phyloP scores from a whole-genome alignment of 192 early-diverging fungal species.

The Backusella sp. region DNA sequence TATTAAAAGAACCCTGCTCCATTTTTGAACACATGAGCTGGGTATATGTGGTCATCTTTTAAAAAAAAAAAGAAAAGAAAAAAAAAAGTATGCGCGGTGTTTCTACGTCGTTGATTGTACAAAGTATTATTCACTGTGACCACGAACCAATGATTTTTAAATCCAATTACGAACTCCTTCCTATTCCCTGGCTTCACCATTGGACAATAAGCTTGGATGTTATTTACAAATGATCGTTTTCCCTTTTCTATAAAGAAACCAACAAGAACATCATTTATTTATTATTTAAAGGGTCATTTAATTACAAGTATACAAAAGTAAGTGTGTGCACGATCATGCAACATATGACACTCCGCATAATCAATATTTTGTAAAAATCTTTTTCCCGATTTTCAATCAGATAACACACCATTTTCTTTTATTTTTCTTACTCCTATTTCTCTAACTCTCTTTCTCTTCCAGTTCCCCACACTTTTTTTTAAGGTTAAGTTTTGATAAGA shows the following conservation, averaged over 20 bases:
- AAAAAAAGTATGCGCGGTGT: background rate
- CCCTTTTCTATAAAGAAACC: background rate
- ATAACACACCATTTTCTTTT: background rate
- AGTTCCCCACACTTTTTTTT: background rate
- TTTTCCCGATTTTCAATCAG: conserved; percentile 6
- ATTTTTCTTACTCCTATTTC: background rate
- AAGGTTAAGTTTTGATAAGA: background rate
- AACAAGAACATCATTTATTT: background rate
- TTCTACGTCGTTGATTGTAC: background rate
- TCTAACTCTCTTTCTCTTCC: background rate
- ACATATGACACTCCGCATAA: background rate
- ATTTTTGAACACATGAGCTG: background rate
- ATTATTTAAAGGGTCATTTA: background rate
- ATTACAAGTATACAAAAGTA: background rate
- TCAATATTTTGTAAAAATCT: background rate
- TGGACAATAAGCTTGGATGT: background rate
- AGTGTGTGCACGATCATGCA: background rate
- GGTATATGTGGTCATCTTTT: background rate
- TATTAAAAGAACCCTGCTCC: background rate
- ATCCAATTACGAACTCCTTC: background rate
- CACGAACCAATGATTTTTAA: background rate
- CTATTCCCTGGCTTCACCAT: background rate
- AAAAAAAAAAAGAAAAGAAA: background rate
- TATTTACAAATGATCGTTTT: background rate
- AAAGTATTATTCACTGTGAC: background rate